Evolutionary conservation across 352 stramenopile genomes (phyloP).

Genomic region (Phytophthora tubulina): DNA sequence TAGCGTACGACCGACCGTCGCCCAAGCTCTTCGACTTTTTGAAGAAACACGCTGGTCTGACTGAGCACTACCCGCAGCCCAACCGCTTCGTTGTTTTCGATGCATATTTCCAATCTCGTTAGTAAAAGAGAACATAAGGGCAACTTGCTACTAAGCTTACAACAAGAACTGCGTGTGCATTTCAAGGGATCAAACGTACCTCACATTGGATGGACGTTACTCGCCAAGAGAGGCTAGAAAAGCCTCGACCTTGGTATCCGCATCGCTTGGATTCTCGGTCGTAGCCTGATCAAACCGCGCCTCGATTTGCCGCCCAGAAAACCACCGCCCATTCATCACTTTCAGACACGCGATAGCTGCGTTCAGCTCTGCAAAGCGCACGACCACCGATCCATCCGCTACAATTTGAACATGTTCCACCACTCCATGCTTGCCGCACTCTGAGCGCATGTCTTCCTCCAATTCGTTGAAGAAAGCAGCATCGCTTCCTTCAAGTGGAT

Average conservation of each 20-base stretch:
- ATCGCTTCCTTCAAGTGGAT: slow-evolving; percentile 60
- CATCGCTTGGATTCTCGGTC: slow-evolving; percentile 64
- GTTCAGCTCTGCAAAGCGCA: slow-evolving; percentile 64
- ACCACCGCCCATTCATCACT: slow-evolving; percentile 83
- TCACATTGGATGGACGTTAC: slow-evolving; percentile 27
- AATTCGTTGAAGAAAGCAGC: slow-evolving; percentile 72
- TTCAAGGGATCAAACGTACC: slow-evolving; percentile 21
- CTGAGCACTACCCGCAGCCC: slow-evolving; percentile 64
- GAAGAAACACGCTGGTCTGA: slow-evolving; percentile 70
- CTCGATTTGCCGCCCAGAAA: slow-evolving; percentile 74
- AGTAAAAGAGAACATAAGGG: slow-evolving; percentile 20
- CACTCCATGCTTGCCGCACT: slow-evolving; percentile 75
- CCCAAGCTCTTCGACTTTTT: slow-evolving; percentile 85
- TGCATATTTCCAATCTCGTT: slow-evolving; percentile 58
- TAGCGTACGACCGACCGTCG: slow-evolving; percentile 87
- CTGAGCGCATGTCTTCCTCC: slow-evolving; percentile 80
- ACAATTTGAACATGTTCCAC: slow-evolving; percentile 77
- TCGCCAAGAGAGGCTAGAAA: slow-evolving; percentile 77
- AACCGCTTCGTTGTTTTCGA: slow-evolving; percentile 91
- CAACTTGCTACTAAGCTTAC: not conserved
- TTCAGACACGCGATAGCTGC: slow-evolving; percentile 79
- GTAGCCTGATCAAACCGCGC: slow-evolving; percentile 69
- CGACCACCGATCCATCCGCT: slow-evolving; percentile 64
- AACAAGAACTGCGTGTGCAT: not conserved
- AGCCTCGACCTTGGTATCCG: slow-evolving; percentile 77